A percentile compares a stretch with the other conserved stretches of the same genome.
Conservation (phyloP, 371 early-diverging fungal species). For the Batkoa obscura region DNA sequence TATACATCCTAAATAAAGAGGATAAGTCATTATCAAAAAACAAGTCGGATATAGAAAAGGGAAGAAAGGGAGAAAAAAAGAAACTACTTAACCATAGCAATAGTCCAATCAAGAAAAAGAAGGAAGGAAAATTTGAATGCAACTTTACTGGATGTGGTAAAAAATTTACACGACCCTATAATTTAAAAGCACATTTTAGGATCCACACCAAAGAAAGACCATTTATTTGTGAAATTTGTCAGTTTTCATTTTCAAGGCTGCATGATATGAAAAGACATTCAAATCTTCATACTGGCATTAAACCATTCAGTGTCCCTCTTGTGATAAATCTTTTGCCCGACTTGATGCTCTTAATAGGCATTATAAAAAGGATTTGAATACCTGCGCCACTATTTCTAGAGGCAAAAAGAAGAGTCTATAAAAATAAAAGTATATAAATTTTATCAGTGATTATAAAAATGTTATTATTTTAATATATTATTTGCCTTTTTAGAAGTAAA, state of each 20-base stretch:
- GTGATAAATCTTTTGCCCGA: constrained; percentile 47
- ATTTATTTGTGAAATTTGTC: constrained; percentile 39
- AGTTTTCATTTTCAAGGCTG: constrained; percentile 38
- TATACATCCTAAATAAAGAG: too few species aligned
- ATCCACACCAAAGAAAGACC: constrained; percentile 56
- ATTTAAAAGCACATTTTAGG: constrained; percentile 60
- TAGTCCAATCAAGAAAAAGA: too few species aligned
- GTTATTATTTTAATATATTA: too few species aligned
- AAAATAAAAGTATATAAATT: too few species aligned
- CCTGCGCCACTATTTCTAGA: background rate
- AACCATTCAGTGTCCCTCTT: constrained; percentile 34
- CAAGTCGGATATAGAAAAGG: too few species aligned
- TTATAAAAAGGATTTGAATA: background rate
- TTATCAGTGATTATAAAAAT: too few species aligned
- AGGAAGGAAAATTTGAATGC: too few species aligned
- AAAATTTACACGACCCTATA: constrained; percentile 59
- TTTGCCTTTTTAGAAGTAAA: too few species aligned
- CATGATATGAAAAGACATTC: constrained; percentile 70
- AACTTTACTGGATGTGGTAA: constrained; percentile 37
- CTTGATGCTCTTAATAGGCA: constrained; percentile 9
- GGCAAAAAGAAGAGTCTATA: too few species aligned
- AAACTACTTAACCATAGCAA: too few species aligned
- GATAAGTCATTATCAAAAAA: too few species aligned
- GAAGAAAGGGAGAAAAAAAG: too few species aligned
- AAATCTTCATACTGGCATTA: constrained; percentile 41